Evolutionary conservation across 2,329 filamentous ascomycete genomes (phyloP).

Genomic region (Fusarium concolor): DNA sequence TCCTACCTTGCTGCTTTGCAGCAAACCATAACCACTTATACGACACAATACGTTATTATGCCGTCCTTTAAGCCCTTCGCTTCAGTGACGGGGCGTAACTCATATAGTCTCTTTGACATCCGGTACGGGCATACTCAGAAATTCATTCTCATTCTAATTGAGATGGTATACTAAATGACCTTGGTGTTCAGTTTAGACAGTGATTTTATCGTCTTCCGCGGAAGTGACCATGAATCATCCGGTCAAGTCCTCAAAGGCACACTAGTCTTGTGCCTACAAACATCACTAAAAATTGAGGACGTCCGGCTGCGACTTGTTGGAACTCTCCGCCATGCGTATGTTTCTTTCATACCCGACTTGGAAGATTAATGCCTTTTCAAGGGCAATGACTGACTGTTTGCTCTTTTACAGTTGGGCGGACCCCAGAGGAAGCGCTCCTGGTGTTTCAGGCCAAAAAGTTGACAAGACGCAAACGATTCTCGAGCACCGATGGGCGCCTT

Average conservation of each 20-base stretch:
- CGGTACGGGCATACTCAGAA: conserved; percentile 56
- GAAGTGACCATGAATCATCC: conserved; percentile 78
- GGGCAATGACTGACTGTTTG: conserved; percentile 27
- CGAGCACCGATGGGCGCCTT: conserved; percentile 76
- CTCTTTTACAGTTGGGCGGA: conserved; percentile 61
- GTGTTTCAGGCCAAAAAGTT: conserved; percentile 68
- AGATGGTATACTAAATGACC: conserved; percentile 11
- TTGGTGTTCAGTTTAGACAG: conserved; percentile 72
- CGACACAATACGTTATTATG: conserved; percentile 55
- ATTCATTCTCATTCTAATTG: neutral
- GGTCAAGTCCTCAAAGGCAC: conserved; percentile 80
- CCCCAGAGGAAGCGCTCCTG: conserved; percentile 65
- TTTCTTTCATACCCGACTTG: conserved; percentile 34
- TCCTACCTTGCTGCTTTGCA: conserved; percentile 25
- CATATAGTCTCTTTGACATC: conserved; percentile 68
- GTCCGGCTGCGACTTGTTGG: conserved; percentile 78
- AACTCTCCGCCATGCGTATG: conserved; percentile 73
- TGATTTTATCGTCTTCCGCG: conserved; percentile 83
- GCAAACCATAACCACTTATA: conserved; percentile 23
- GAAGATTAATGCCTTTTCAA: conserved; percentile 5
- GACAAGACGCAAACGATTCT: conserved; percentile 71
- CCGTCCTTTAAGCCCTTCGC: conserved; percentile 68
- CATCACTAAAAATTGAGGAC: conserved; percentile 77
- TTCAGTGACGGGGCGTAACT: conserved; percentile 62
- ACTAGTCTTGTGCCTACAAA: conserved; percentile 77